A percentile compares a stretch with the other conserved stretches of the same genome.
These are phyloP conservation scores for Biancaea sappan DNA, from an alignment of 306 rosid species.

Conservation along the genomic window DNA sequence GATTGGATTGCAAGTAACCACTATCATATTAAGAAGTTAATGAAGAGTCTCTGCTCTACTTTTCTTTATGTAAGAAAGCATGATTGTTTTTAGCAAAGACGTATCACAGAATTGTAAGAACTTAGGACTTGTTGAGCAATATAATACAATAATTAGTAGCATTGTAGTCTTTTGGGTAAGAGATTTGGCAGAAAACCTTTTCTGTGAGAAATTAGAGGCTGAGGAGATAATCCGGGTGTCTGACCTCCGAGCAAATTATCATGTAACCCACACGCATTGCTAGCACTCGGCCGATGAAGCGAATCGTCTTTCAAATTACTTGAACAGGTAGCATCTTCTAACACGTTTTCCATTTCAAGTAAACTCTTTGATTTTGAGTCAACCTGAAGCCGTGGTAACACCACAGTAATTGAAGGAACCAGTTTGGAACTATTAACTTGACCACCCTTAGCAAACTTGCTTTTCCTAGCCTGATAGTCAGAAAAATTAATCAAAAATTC, in stretches of 20 bases:
- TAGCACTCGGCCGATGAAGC: slow-evolving; percentile 28
- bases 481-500: slow-evolving; percentile 15
- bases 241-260: slow-evolving; percentile 48
- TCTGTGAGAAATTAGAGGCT: slow-evolving; percentile 41
- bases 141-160: not conserved
- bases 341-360: slow-evolving; percentile 33
- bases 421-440: slow-evolving; percentile 43
- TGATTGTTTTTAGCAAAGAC: not conserved
- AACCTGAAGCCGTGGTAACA: slow-evolving; percentile 25
- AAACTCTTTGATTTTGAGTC: slow-evolving; percentile 41
- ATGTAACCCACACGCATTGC: slow-evolving; percentile 35
- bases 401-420: slow-evolving; percentile 37
- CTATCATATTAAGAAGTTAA: not conserved
- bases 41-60: not conserved
- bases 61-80: slow-evolving; percentile 2
- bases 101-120: not conserved
- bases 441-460: slow-evolving; percentile 46
- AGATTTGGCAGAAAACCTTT: slow-evolving; percentile 52
- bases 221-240: slow-evolving; percentile 49
- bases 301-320: slow-evolving; percentile 33
- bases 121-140: not conserved
- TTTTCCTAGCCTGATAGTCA: slow-evolving; percentile 55
- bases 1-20: not conserved
- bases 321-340: slow-evolving; percentile 45
- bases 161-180: not conserved